Percentiles rank a stretch among this genome's conserved stretches.
Evolutionary conservation across 495 filamentous ascomycete genomes (phyloP).

Genomic region (Annulohypoxylon stygium): DNA sequence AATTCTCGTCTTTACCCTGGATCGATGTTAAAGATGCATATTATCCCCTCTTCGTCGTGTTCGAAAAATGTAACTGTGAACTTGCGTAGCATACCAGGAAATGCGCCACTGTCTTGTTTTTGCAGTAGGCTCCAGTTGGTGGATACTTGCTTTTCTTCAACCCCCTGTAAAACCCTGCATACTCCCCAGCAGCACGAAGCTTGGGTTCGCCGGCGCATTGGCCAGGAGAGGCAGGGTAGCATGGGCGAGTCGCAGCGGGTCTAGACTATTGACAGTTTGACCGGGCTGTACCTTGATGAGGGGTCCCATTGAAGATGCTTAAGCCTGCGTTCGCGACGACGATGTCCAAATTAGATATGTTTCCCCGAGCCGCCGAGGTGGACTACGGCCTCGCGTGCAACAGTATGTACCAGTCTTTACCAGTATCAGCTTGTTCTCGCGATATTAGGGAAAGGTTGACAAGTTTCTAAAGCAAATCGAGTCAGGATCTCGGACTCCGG

Average conservation of each 20-base stretch:
- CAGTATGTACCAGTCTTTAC: slow-evolving; percentile 58
- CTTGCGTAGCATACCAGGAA: slow-evolving; percentile 45
- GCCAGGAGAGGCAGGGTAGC: slow-evolving; percentile 54
- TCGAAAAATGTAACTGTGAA: slow-evolving; percentile 52
- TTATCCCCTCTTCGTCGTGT: slow-evolving; percentile 49
- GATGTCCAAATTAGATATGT: slow-evolving; percentile 58
- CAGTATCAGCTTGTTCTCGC: slow-evolving; percentile 52
- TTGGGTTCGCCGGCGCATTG: slow-evolving; percentile 40
- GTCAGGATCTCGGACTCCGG: slow-evolving; percentile 54
- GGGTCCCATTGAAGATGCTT: slow-evolving; percentile 39
- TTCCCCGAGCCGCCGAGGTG: slow-evolving; percentile 43
- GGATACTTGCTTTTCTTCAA: slow-evolving; percentile 40
- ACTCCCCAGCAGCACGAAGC: slow-evolving; percentile 54
- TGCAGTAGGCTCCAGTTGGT: slow-evolving; percentile 52
- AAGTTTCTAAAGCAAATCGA: slow-evolving; percentile 46
- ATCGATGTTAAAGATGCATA: slow-evolving; percentile 52
- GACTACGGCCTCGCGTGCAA: slow-evolving; percentile 47
- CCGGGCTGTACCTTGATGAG: slow-evolving; percentile 35
- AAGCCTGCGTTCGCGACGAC: slow-evolving; percentile 64
- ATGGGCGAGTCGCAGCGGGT: slow-evolving; percentile 58
- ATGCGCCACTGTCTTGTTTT: slow-evolving; percentile 58
- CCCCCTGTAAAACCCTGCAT: slow-evolving; percentile 46
- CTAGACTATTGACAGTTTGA: slow-evolving; percentile 53
- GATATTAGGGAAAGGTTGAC: slow-evolving; percentile 48
- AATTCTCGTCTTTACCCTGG: slow-evolving; percentile 4